A percentile compares a stretch with the other conserved stretches of the same genome.
These are phyloP conservation scores for Achaetomium macrosporum DNA, from an alignment of 2,329 filamentous ascomycete genomes.

Conservation along the genomic window DNA sequence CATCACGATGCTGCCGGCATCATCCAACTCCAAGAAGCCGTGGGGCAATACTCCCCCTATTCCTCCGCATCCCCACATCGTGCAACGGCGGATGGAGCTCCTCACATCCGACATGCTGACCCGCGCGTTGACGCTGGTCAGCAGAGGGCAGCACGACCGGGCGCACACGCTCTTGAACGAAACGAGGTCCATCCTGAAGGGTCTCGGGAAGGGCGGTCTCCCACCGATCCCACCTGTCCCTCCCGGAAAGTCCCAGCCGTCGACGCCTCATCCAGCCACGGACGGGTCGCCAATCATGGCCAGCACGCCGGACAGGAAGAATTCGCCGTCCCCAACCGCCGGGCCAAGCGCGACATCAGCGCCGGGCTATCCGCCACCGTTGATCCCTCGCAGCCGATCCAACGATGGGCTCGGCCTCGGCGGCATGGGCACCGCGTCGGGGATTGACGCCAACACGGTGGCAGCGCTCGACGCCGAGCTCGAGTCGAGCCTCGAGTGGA, in stretches of 20 bases:
- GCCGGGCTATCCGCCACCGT: constrained; percentile 36
- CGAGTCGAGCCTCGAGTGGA: constrained; percentile 90
- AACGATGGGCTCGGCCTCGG: constrained; percentile 53
- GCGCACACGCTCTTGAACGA: constrained; percentile 89
- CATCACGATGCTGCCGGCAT: constrained; percentile 85
- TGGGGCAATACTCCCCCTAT: constrained; percentile 71
- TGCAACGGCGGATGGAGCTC: constrained; percentile 95
- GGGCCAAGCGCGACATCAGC: constrained; percentile 42
- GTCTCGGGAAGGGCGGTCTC: constrained; percentile 87
- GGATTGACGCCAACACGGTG: constrained; percentile 80
- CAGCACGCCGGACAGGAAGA: constrained; percentile 49
- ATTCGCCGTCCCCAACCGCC: constrained; percentile 49
- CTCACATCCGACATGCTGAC: constrained; percentile 98
- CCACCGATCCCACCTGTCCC: constrained; percentile 73
- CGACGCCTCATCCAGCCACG: constrained; percentile 42
- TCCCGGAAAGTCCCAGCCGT: constrained; percentile 39
- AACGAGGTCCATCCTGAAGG: constrained; percentile 91
- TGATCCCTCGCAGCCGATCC: constrained; percentile 47
- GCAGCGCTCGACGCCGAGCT: constrained; percentile 85
- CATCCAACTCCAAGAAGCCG: constrained; percentile 55
- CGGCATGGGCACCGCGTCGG: constrained; percentile 42
- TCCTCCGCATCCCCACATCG: constrained; percentile 88
- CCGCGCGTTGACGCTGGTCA: constrained; percentile 82
- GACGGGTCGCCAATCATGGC: constrained; percentile 40
- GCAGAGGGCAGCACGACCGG: constrained; percentile 85